Evolutionary conservation across 495 filamentous ascomycete genomes (phyloP).

Genomic region (Hamigera avellanea): DNA sequence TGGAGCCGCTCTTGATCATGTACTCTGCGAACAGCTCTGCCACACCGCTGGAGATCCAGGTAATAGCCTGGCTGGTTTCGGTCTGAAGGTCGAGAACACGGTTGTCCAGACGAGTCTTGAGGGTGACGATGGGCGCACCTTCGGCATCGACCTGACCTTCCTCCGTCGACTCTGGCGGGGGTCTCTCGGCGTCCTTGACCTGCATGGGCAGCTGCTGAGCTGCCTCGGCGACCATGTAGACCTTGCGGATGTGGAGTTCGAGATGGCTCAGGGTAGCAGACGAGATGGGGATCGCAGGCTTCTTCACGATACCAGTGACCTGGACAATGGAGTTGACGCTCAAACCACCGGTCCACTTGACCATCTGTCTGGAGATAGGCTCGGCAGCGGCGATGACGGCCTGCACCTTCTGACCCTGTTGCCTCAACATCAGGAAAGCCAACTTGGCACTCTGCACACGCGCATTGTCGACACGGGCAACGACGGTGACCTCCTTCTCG

Average conservation of each 20-base stretch:
- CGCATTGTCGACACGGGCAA: conserved; percentile 78
- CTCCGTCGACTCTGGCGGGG: conserved; percentile 35
- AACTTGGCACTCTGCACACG: conserved; percentile 84
- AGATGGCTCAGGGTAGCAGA: conserved; percentile 64
- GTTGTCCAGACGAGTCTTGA: conserved; percentile 74
- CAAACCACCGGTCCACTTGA: conserved; percentile 74
- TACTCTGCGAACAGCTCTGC: conserved; percentile 71
- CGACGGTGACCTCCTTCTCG: conserved; percentile 66
- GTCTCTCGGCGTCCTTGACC: conserved; percentile 48
- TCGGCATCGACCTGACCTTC: conserved; percentile 36
- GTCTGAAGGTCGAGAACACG: conserved; percentile 85
- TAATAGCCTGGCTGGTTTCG: conserved; percentile 78
- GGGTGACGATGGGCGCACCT: conserved; percentile 52
- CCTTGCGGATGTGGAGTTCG: conserved; percentile 69
- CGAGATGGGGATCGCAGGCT: conserved; percentile 63
- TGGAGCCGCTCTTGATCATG: conserved; percentile 63
- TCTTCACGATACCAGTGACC: conserved; percentile 64
- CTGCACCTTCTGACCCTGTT: conserved; percentile 74
- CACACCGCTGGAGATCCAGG: conserved; percentile 69
- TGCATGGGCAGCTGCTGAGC: conserved; percentile 60
- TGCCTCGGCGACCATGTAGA: conserved; percentile 62
- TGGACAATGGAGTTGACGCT: conserved; percentile 71
- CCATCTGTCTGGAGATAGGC: conserved; percentile 60
- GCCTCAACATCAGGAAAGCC: conserved; percentile 79
- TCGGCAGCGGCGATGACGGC: conserved; percentile 52